Conservation (phyloP, 75 land plant species). For the Sequoiadendron giganteum region DNA sequence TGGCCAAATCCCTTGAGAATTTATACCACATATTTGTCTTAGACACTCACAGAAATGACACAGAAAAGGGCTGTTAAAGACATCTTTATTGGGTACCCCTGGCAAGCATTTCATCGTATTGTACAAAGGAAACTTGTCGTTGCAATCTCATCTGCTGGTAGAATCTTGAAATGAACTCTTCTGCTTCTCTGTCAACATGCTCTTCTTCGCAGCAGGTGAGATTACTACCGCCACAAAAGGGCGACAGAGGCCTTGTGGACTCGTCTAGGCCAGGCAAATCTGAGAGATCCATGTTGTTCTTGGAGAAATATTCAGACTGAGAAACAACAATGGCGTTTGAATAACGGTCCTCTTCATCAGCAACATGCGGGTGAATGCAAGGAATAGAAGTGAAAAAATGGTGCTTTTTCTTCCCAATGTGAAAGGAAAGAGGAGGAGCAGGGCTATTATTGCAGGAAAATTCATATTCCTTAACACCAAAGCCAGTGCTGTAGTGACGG, state of each 20-base stretch:
- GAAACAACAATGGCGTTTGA: not conserved
- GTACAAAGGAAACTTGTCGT: conserved; percentile 39
- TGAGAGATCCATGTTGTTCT: not conserved
- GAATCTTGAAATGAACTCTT: conserved; percentile 54
- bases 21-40: not conserved
- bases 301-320: not conserved
- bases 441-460: conserved; percentile 46
- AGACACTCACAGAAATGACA: not conserved
- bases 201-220: conserved; percentile 12
- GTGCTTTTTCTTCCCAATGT: not conserved
- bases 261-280: not conserved
- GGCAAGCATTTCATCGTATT: conserved; percentile 34
- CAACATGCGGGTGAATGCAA: not conserved
- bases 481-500: not conserved
- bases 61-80: not conserved
- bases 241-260: not conserved
- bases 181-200: conserved; percentile 55
- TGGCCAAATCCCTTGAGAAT: not conserved
- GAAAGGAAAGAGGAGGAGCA: conserved; percentile 1
- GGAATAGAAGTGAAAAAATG: not conserved
- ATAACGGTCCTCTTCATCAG: not conserved
- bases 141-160: conserved; percentile 63
- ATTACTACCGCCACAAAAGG: conserved; percentile 20
- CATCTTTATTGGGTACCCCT: conserved; percentile 5
- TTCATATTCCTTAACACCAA: conserved; percentile 24